These are phyloP conservation scores for Wickerhamiella vanderwaltii DNA, from an alignment of 805 yeast genomes.

Conservation along the genomic window DNA sequence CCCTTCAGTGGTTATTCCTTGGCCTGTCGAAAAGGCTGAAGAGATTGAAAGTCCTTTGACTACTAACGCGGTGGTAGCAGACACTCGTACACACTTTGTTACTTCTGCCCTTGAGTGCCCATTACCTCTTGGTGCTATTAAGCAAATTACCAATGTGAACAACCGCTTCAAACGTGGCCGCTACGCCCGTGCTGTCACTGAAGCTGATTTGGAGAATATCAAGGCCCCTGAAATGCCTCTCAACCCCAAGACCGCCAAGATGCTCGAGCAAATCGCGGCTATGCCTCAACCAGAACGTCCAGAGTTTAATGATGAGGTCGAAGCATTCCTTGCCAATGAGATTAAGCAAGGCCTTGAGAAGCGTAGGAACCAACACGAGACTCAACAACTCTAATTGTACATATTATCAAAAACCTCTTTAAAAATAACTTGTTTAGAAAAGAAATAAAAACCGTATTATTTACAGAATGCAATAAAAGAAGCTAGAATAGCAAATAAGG, in stretches of 20 bases:
- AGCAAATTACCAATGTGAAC: conserved; percentile 63
- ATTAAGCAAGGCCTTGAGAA: conserved; percentile 21
- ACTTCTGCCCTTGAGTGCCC: conserved; percentile 50
- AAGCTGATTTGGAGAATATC: conserved; percentile 48
- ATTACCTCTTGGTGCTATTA: conserved; percentile 53
- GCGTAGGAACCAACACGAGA: conserved; percentile 15
- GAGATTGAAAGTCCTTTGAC: conserved; percentile 46
- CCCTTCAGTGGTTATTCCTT: conserved; percentile 62
- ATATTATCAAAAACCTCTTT: background rate
- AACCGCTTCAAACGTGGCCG: conserved; percentile 49
- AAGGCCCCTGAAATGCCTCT: conserved; percentile 57
- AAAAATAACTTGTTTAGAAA: background rate
- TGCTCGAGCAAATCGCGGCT: conserved; percentile 25
- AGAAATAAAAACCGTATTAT: no score
- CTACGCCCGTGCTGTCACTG: conserved; percentile 41
- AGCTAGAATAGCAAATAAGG: no score
- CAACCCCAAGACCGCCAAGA: conserved; percentile 37
- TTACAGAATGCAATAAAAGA: no score
- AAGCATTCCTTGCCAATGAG: conserved; percentile 39
- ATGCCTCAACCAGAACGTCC: conserved; percentile 26
- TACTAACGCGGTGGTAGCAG: conserved; percentile 44
- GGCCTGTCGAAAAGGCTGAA: conserved; percentile 58
- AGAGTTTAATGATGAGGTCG: conserved; percentile 40
- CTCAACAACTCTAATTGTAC: background rate
- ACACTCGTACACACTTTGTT: conserved; percentile 64